A percentile compares a stretch with the other conserved stretches of the same genome.
Evolutionary conservation across 2,329 filamentous ascomycete genomes (phyloP).

Genomic region (Pyricularia pennisetigena): DNA sequence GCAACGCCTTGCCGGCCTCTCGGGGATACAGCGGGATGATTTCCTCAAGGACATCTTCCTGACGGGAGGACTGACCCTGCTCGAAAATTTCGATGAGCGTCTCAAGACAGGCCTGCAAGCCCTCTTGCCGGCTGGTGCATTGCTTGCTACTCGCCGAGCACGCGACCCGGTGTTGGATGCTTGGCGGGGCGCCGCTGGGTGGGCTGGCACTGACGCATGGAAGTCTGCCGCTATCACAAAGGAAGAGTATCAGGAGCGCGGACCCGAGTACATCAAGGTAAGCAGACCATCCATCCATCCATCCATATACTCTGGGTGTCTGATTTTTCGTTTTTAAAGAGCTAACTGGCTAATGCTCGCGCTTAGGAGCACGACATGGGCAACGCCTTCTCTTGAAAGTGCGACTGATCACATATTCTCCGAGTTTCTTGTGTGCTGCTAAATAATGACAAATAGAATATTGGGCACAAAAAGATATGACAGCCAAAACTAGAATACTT

Average conservation of each 20-base stretch:
- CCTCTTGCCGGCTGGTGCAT: constrained; percentile 58
- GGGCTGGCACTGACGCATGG: constrained; percentile 57
- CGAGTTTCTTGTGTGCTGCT: neutral
- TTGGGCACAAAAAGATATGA: neutral
- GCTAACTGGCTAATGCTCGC: neutral
- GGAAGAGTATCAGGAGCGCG: constrained; percentile 86
- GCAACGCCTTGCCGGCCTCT: constrained; percentile 57
- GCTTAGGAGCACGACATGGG: constrained; percentile 56
- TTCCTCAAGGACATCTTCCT: constrained; percentile 84
- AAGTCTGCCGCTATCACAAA: constrained; percentile 59
- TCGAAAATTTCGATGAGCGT: constrained; percentile 77
- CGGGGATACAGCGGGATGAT: constrained; percentile 45
- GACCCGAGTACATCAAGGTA: constrained; percentile 85
- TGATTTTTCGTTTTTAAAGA: constrained; percentile 7
- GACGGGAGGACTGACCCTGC: constrained; percentile 86
- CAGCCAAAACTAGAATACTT: neutral
- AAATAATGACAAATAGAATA: neutral
- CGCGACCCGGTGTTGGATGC: constrained; percentile 73
- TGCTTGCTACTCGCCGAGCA: constrained; percentile 63
- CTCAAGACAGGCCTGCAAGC: constrained; percentile 62
- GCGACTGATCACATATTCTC: neutral
- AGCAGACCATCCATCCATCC: constrained; percentile 14
- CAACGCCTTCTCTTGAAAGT: constrained; percentile 30
- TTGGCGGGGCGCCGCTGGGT: constrained; percentile 85
- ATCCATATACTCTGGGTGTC: neutral